These are phyloP conservation scores for Piper betle DNA, from an alignment of 164 flowering plant species.

Conservation along the genomic window DNA sequence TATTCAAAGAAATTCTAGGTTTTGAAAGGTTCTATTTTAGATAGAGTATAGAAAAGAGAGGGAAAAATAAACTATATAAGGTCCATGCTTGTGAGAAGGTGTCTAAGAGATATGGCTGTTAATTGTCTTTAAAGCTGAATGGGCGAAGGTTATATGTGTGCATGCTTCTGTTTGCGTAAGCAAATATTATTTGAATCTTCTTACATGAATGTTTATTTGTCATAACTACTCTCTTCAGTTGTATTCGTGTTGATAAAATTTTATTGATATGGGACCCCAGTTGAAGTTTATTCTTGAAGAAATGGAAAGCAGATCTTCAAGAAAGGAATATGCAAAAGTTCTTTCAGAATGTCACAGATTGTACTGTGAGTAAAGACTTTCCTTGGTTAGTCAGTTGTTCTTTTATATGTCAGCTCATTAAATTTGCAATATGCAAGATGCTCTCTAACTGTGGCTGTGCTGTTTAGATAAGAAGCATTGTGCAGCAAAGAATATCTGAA, in stretches of 20 bases:
- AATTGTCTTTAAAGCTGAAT: no score
- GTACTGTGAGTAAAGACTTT: conserved; percentile 92
- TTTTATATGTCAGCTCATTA: not conserved
- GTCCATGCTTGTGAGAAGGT: no score
- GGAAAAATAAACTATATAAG: no score
- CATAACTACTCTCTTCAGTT: not conserved
- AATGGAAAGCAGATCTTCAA: conserved; percentile 79
- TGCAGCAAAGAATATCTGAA: conserved; percentile 77
- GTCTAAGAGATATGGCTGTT: no score
- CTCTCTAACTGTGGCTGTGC: conserved; percentile 1
- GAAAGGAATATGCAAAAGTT: conserved; percentile 78
- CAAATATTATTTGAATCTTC: no score
- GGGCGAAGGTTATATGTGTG: no score
- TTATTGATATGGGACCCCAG: conserved; percentile 25
- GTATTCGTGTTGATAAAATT: not conserved
- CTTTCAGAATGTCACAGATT: conserved; percentile 87
- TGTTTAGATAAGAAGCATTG: conserved; percentile 49
- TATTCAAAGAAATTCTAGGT: no score
- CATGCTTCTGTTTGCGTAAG: no score
- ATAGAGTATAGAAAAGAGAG: no score
- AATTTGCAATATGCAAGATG: not conserved
- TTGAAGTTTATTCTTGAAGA: conserved; percentile 81
- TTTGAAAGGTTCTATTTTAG: no score
- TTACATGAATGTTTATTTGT: not conserved
- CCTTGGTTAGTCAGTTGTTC: conserved; percentile 41